Base-by-base conservation (phyloP, 1,139 yeast genomes). In the Ashbya aceris region DNA sequence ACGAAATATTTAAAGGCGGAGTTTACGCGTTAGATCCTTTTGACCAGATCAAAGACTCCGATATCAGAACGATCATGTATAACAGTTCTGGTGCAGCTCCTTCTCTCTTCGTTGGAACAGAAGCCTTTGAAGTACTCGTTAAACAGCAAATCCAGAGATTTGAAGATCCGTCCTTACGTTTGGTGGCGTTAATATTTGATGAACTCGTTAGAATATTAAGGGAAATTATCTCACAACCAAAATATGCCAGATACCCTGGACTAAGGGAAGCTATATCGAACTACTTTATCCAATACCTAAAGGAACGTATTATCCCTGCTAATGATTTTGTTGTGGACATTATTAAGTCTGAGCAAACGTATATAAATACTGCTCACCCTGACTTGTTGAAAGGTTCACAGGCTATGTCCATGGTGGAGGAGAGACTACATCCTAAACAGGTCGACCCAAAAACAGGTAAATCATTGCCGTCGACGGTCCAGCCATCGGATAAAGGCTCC, bases 1-100 rank as follows among this genome's bases (percentile, higher is more conserved):
- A 91, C 62, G 98, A 91, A 68, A 83, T 91, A 46, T 91, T 80
- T 70, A 82, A 89, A 61, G 87, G 85, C 61, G 98, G 98, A 65
- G 77, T 91, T 47, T 78, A 79, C 60, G 85, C 97, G 0, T 71
- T 91, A 47, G 98, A 93, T 63, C 99, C 99, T 44, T 93, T 85
- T 64, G 98, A 91, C 61, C 95, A 89, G 64, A 89, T 91, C 58
- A 89, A 87, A 68, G 98, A 91, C 62, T 83, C 85, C 29, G 99
- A 91, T 62, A 93, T 93, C 54, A 79, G 98, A 66, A 91, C 98
- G n/a, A 89, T 91, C 40, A 82, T 83, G 89, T 86, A 89, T 69
- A 91, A 91, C 64, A 85, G 96, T 36, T 83, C 96, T 10, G 98
- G 98, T 59, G 83, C 96, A 12, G 86, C 96, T 1, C 98, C 98